Base-by-base conservation (phyloP, 2,329 filamentous ascomycete genomes). In the Colletotrichum chlorophyti region DNA sequence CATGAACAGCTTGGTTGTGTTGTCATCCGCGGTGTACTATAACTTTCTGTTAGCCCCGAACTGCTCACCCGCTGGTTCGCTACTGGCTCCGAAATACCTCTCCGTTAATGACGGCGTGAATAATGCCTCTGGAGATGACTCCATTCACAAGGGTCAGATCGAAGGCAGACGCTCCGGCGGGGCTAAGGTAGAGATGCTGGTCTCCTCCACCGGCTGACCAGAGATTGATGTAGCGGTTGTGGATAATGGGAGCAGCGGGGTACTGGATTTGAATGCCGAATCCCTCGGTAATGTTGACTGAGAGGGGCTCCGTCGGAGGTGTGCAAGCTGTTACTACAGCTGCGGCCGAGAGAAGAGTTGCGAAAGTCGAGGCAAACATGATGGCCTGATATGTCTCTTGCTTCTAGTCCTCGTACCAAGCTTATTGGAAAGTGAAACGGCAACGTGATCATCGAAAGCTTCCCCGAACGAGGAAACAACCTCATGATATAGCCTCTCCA, bases 1-100 rank as follows among this genome's bases (percentile, higher is more conserved):
- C 73, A 79, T 78, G 67, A 79, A 79, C 64, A 79, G 70, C 65
- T 79, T 79, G 35, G 76, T 79, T 3, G 77, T 79, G 62, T 79
- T 76, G 63, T 79, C 76, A 26, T 69, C 66, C n/a, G 65, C 64
- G 19, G 73, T 71, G 58, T 77, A 77, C 75, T 77, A 11, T 3
- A 42, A 35, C 29, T 27, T 43, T 47, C 27, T 2, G 27, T 51
- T 3, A 58, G 42, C 8, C n/a, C 27, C 23, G 10, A 34, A 10
- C 5, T 3, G 19, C 14, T 12, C 10, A 12, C 48, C 17, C 32
- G 31, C 6, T 6, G 8, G 31, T 24, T 6, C 38, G 4, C 19
- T 15, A 34, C 61, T 53, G n/a, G n/a, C n/a, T n/a, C n/a, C n/a
- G n/a, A n/a, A n/a, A n/a, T 69, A 77, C 76, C 67, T 79, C 77